Conservation (phyloP, 2,329 filamentous ascomycete genomes). For the Alternaria sp. region DNA sequence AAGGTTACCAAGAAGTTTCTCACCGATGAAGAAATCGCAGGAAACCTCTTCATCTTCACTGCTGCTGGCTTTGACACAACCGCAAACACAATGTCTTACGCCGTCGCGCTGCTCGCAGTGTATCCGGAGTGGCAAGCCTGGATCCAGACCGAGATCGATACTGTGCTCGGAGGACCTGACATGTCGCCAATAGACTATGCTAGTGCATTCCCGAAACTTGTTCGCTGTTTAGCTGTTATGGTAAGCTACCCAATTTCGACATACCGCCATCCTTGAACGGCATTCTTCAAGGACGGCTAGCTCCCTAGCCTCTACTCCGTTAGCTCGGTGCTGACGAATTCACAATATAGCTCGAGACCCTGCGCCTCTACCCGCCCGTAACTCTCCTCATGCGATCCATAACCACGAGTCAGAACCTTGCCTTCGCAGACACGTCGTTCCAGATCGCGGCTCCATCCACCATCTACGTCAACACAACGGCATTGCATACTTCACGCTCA, state of each 20-base stretch:
- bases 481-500: slow-evolving; percentile 5
- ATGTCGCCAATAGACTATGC: neutral
- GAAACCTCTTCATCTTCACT: slow-evolving; percentile 30
- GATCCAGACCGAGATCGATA: slow-evolving; percentile 55
- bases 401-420: neutral
- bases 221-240: slow-evolving; percentile 5
- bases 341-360: slow-evolving; percentile 34
- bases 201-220: neutral
- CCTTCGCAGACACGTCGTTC: neutral
- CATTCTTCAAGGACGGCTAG: neutral
- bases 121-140: slow-evolving; percentile 60
- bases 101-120: slow-evolving; percentile 52
- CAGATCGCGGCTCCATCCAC: neutral
- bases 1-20: neutral
- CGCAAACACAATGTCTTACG: slow-evolving; percentile 58
- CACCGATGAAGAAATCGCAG: slow-evolving; percentile 22
- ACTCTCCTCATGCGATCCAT: slow-evolving; percentile 5
- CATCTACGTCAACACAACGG: slow-evolving; percentile 10
- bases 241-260: neutral
- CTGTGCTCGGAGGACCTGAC: slow-evolving; percentile 24
- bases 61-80: slow-evolving; percentile 32
- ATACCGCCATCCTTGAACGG: neutral
- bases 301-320: neutral
- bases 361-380: slow-evolving; percentile 20
- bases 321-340: neutral